Percentiles rank a stretch among this genome's conserved stretches.
Conservation (phyloP, 257 asterid genomes). For the Capsicum pubescens region DNA sequence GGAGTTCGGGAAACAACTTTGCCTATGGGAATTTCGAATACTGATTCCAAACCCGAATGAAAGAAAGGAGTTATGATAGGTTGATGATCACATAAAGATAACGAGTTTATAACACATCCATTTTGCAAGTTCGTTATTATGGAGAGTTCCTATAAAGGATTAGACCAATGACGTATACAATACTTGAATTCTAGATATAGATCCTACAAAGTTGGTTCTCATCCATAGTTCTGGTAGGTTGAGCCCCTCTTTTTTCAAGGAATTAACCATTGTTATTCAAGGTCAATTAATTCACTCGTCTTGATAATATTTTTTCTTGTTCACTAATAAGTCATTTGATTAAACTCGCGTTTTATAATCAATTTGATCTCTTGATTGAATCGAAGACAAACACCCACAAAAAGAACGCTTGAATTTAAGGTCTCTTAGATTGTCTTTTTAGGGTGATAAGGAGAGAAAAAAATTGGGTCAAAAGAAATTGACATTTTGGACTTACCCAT, state of each 20-base stretch:
- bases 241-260: neutral
- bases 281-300: neutral
- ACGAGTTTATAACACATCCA: neutral
- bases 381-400: neutral
- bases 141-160: neutral
- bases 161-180: neutral
- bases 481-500: too few species aligned
- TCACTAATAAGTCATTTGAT: neutral
- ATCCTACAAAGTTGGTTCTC: neutral
- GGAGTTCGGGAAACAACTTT: neutral
- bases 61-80: neutral
- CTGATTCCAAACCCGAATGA: neutral
- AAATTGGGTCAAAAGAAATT: too few species aligned
- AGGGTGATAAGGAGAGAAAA: neutral
- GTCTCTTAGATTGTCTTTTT: neutral
- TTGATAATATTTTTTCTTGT: neutral
- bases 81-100: neutral
- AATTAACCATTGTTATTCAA: neutral
- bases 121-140: neutral
- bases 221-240: neutral
- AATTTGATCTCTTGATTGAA: neutral
- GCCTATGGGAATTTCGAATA: neutral
- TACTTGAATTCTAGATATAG: constrained; percentile 3
- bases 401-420: neutral
- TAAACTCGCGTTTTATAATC: neutral